phyloP scores from a whole-genome alignment of 169 alveolate genomes.

The Condylostoma magnum region DNA sequence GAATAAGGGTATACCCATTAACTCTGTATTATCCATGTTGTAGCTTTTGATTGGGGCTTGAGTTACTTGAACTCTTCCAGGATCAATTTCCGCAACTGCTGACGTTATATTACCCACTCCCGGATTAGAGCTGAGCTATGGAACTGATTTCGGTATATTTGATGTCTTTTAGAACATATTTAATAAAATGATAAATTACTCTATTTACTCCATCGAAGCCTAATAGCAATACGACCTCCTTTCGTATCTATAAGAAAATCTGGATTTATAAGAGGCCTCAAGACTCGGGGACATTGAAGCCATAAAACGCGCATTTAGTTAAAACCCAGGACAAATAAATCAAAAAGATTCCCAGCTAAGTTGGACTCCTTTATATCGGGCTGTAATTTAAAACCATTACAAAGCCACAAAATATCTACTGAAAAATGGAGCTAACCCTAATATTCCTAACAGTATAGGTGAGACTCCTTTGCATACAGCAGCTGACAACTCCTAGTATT shows the following conservation, averaged over 20 bases:
- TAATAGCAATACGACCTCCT: too few relatives aligned
- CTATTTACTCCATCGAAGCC: too few relatives aligned
- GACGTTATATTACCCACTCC: too few relatives aligned
- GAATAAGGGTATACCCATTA: slow-evolving; percentile 7
- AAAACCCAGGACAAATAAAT: background rate
- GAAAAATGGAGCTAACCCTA: background rate
- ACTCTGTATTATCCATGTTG: too few relatives aligned
- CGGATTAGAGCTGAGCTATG: too few relatives aligned
- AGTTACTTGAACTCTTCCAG: too few relatives aligned
- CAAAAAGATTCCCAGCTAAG: slow-evolving; percentile 13
- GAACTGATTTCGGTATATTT: too few relatives aligned
- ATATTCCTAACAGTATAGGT: background rate
- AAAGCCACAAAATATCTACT: background rate
- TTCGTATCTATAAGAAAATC: too few relatives aligned
- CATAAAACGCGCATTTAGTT: background rate
- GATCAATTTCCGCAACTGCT: too few relatives aligned
- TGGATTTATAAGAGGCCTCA: slow-evolving; percentile 28
- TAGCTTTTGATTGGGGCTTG: too few relatives aligned
- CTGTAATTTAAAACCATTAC: background rate
- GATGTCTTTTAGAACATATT: too few relatives aligned
- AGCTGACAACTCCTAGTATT: background rate
- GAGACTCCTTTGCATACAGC: background rate
- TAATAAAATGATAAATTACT: too few relatives aligned
- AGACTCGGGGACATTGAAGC: slow-evolving; percentile 15
- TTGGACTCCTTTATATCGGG: background rate